Evolutionary conservation across 1,139 yeast species (phyloP).

Genomic region (Sugiyamaella paludigena): DNA sequence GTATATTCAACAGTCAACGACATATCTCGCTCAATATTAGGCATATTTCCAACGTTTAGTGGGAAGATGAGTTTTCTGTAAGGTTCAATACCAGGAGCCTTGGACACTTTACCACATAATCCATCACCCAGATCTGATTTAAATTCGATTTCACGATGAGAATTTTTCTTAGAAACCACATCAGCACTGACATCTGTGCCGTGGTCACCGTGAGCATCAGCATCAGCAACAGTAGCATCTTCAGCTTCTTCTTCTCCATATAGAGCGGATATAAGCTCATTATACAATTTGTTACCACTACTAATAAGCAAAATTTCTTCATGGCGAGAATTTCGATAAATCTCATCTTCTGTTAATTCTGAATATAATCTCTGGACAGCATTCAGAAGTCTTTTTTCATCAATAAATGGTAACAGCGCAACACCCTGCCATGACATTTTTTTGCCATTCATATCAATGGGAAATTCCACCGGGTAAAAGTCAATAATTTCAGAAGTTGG

Average conservation of each 20-base stretch:
- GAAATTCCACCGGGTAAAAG: constrained; percentile 85
- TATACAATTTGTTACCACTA: constrained; percentile 27
- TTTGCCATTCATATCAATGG: constrained; percentile 93
- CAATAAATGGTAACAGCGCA: constrained; percentile 86
- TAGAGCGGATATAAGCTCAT: constrained; percentile 24
- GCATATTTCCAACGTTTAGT: constrained; percentile 51
- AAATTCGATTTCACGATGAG: constrained; percentile 39
- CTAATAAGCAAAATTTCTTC: constrained; percentile 38
- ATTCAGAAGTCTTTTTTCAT: constrained; percentile 65
- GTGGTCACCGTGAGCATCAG: too few relatives aligned
- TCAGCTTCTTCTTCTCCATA: constrained; percentile 29
- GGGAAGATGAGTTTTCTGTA: constrained; percentile 58
- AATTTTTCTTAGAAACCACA: constrained; percentile 32
- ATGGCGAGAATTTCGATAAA: constrained; percentile 51
- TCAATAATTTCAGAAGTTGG: constrained; percentile 82
- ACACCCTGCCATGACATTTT: constrained; percentile 96
- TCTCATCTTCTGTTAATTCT: constrained; percentile 65
- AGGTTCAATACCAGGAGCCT: constrained; percentile 47
- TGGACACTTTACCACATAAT: constrained; percentile 62
- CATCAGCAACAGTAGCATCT: neutral
- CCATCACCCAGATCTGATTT: constrained; percentile 50
- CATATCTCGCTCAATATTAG: constrained; percentile 53
- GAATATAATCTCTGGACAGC: constrained; percentile 67
- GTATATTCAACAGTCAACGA: constrained; percentile 58
- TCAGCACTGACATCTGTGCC: too few relatives aligned